phyloP scores from a whole-genome alignment of 768 basidiomycete species.

The Phanerochaete carnosa region DNA sequence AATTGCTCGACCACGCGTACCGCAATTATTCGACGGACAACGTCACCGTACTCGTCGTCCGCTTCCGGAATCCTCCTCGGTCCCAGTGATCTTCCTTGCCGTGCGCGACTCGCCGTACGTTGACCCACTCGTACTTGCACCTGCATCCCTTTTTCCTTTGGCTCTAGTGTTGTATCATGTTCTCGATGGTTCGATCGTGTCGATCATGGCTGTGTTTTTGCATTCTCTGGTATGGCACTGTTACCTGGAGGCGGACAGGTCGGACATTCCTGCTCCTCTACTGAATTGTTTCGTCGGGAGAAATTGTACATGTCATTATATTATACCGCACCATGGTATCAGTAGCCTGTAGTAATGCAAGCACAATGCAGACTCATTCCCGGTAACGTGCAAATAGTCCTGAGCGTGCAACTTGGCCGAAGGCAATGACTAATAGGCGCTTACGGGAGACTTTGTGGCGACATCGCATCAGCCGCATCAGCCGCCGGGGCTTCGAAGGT shows the following conservation, averaged over 20 bases:
- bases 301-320: background rate
- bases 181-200: background rate
- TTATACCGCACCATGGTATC: background rate
- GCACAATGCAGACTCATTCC: too few species aligned
- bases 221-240: background rate
- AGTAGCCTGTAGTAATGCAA: too few species aligned
- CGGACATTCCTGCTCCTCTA: background rate
- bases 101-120: background rate
- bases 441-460: background rate
- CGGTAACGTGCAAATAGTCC: too few species aligned
- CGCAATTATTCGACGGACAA: slow-evolving; percentile 92
- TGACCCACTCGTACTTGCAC: background rate
- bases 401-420: background rate
- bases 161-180: background rate
- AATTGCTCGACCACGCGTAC: slow-evolving; percentile 79
- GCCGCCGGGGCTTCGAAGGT: background rate
- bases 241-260: background rate
- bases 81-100: background rate
- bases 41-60: slow-evolving; percentile 85
- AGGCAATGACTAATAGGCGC: background rate
- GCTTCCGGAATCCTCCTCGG: slow-evolving; percentile 54
- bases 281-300: background rate
- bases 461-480: background rate
- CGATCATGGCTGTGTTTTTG: background rate
- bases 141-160: background rate